Evolutionary conservation across 2,329 filamentous ascomycete species (phyloP), one percentile per base, ranked within the genome.

Genomic region (Fusarium agapanthi): DNA sequence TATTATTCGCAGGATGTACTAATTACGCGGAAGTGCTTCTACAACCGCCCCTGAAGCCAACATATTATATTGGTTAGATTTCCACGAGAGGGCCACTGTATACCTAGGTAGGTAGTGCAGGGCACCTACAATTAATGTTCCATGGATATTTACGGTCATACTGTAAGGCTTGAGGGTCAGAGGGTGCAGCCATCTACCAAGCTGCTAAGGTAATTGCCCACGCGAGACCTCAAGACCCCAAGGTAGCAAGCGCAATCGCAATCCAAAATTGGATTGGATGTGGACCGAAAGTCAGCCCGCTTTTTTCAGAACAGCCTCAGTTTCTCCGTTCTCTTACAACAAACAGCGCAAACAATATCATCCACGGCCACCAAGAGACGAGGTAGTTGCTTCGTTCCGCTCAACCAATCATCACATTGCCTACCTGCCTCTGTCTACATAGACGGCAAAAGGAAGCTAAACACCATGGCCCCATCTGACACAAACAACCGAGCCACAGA

Each of bases 381-480:
- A 30, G 41, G 22, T 30, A 48, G 14, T n/a, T 35, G 20, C 38
- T 58, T 30, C 45, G 20, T 28, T 51, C 37, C 34, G 44, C 37
- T 30, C 43, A 26, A 30, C 22, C 8, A 48, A 59, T 54, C 45
- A 57, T 44, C 48, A 32, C 40, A 53, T 37, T 68, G 32, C 30
- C 18, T 22, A 37, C 40, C 44, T 43, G 34, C 22, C 53, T 44
- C 40, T 57, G 43, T 44, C 32, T 44, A 20, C 24, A 45, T 28
- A 34, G 55, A 53, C 26, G 44, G 43, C 37, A n/a, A 34, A 41
- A 44, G 45, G 38, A 57, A 30, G 37, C 37, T 35, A 37, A 48
- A 37, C 45, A 63, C 54, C n/a, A 68, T 71, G 70, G 68, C 62
- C 51, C 74, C 65, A 62, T 55, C 57, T 32, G 60, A 71, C 26